These are phyloP conservation scores for Coelastrella sp. DNA, from an alignment of 139 green algal genomes.

Conservation along the genomic window DNA sequence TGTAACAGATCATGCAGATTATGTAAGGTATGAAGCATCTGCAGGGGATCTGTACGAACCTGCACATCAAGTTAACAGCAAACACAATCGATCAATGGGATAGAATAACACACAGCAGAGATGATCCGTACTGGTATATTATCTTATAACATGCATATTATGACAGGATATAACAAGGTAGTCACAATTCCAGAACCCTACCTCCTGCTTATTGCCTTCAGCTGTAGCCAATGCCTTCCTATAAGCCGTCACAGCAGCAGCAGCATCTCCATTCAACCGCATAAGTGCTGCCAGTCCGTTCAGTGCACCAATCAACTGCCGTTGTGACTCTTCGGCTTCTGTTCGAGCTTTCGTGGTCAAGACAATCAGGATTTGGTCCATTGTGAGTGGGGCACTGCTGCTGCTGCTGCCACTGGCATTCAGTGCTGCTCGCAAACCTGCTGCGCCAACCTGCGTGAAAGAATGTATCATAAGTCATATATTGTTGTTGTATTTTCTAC, in stretches of 20 bases:
- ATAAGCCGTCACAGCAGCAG: slow-evolving; percentile 74
- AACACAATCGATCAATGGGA: too few relatives aligned
- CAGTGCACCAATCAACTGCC: slow-evolving; percentile 77
- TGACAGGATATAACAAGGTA: neutral
- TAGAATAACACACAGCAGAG: too few relatives aligned
- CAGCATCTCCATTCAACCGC: slow-evolving; percentile 62
- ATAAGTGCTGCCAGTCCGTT: slow-evolving; percentile 88
- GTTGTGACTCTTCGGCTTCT: slow-evolving; percentile 92
- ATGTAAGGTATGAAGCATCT: slow-evolving; percentile 89
- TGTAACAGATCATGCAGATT: slow-evolving; percentile 80
- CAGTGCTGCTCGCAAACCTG: slow-evolving; percentile 73
- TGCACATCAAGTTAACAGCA: too few relatives aligned
- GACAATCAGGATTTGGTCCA: slow-evolving; percentile 86
- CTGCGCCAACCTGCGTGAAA: slow-evolving; percentile 69
- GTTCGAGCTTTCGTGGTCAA: slow-evolving; percentile 73
- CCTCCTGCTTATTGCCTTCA: slow-evolving; percentile 60
- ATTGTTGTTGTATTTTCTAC: too few relatives aligned
- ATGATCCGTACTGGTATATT: too few relatives aligned
- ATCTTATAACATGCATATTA: too few relatives aligned
- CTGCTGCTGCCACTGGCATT: slow-evolving; percentile 3
- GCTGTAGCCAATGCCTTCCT: slow-evolving; percentile 68
- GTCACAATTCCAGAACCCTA: neutral
- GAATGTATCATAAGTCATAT: too few relatives aligned
- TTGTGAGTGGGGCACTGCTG: slow-evolving; percentile 75
- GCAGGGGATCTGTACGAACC: slow-evolving; percentile 82